Evolutionary conservation across 2,329 filamentous ascomycete species (phyloP).

Genomic region (Graphilbum ipis-grandicollis): DNA sequence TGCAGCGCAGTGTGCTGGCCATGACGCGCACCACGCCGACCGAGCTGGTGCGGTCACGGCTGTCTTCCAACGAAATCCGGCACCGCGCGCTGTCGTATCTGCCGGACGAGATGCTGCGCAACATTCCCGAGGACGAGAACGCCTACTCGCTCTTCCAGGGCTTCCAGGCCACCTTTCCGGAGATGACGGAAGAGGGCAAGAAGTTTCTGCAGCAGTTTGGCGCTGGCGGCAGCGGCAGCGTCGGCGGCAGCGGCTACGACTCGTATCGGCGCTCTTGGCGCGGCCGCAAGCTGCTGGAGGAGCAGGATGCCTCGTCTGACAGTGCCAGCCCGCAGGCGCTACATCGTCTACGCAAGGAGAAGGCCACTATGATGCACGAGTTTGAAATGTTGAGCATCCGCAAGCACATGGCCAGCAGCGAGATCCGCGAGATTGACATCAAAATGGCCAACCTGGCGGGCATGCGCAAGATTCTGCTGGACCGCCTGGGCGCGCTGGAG

Average conservation of each 20-base stretch:
- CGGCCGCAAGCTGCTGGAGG: constrained; percentile 59
- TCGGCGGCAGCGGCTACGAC: constrained; percentile 12
- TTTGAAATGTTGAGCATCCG: constrained; percentile 82
- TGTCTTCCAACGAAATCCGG: constrained; percentile 84
- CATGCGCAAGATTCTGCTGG: constrained; percentile 84
- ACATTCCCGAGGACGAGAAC: constrained; percentile 76
- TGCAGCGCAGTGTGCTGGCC: constrained; percentile 82
- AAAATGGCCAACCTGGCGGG: constrained; percentile 86
- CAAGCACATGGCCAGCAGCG: constrained; percentile 94
- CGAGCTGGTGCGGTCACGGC: constrained; percentile 78
- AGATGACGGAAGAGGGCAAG: constrained; percentile 49
- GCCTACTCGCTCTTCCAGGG: constrained; percentile 90
- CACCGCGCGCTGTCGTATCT: constrained; percentile 79
- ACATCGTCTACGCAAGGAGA: constrained; percentile 61
- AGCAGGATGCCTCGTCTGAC: constrained; percentile 29
- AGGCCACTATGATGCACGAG: constrained; percentile 61
- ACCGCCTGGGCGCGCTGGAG: constrained; percentile 70
- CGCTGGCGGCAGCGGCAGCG: not conserved
- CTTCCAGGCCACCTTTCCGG: constrained; percentile 77
- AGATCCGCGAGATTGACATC: constrained; percentile 91
- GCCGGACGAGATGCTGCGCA: constrained; percentile 73
- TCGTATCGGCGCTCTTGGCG: constrained; percentile 54
- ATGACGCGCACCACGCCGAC: constrained; percentile 84
- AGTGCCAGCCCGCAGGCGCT: constrained; percentile 53
- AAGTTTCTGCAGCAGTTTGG: constrained; percentile 39